phyloP scores from a whole-genome alignment of 1,284 basidiomycete species.

The Inonotus obliquus region DNA sequence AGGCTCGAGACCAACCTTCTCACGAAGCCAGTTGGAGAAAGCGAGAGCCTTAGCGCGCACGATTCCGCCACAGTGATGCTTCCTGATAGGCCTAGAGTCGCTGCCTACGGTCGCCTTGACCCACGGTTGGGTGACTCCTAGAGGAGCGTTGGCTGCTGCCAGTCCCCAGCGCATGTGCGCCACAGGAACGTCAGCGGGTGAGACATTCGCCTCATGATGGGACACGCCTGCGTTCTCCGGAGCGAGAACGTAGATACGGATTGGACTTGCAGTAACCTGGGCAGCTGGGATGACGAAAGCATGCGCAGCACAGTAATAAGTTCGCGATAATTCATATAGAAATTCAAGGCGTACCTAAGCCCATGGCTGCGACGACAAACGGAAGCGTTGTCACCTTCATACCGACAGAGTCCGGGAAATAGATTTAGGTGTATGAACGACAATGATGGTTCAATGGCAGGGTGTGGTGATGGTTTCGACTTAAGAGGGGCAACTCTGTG shows the following conservation, averaged over 20 bases:
- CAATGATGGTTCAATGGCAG: neutral
- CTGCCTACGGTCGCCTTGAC: neutral
- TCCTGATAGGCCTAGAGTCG: neutral
- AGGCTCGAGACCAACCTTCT: constrained; percentile 43
- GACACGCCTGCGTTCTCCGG: neutral
- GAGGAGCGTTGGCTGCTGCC: constrained; percentile 6
- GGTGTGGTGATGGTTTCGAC: constrained; percentile 6
- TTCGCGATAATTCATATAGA: neutral
- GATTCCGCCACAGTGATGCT: constrained; percentile 20
- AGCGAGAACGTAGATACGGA: constrained; percentile 14
- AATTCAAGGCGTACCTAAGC: constrained; percentile 9
- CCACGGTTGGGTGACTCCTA: neutral
- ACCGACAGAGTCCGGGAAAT: neutral
- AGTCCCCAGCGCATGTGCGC: constrained; percentile 18
- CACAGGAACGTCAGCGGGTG: neutral
- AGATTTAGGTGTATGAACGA: neutral
- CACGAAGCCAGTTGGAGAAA: constrained; percentile 44
- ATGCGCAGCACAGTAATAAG: neutral
- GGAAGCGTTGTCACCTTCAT: constrained; percentile 15
- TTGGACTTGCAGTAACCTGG: constrained; percentile 17
- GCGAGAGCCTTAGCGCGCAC: constrained; percentile 41
- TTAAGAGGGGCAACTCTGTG: neutral
- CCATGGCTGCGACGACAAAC: constrained; percentile 10
- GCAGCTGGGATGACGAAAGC: neutral
- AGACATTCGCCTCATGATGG: neutral